Base-by-base conservation (phyloP, 805 yeast genomes). In the Ogataea ramenticola region DNA sequence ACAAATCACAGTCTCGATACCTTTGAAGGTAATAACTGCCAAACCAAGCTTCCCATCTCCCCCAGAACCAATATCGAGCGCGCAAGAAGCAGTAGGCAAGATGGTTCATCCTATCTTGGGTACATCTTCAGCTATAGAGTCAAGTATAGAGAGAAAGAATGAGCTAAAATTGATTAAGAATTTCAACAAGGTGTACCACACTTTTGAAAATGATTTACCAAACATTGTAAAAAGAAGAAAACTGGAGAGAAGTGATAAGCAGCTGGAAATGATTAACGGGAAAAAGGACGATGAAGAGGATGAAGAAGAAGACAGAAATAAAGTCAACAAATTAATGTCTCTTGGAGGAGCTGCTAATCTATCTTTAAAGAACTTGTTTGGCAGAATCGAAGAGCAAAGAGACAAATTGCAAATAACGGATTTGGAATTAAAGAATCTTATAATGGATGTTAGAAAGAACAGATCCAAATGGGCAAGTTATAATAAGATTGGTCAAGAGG, bases 401-500 rank as follows among this genome's bases (percentile, higher is more conserved):
- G 86, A 87, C n/a, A 76, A 78, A 47, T 67, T 91, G 44, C 70
- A 72, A 17, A 68, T 93, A 29, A 80, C 87, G 11, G 98, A 91
- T 56, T 70, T 77, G 44, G 98, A 93, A 59, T 74, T 93, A 44
- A 78, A 91, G 47, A 84, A 84, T 47, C 69, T 93, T 49, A 82
- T 93, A 43, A 77, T 86, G 74, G 99, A 93, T 58, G 98, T 93
- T 10, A 74, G 97, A 41, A 93, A 90, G 55, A 91, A 90, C 58
- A 71, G 98, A 46, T 95, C 98, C 0, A 93, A 93, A 64, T 93
- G 99, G 99, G 95, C 97, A 9, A 86, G 86, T 46, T 97, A 93
- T 58, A 96, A 90, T 46, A 74, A 86, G 48, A 81, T 93, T 37
- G 99, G 99, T 7, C 99, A 93, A 65, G 99, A 93, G 59, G 99